These are phyloP conservation scores for Acer saccharum DNA, from an alignment of 345 rosid species.

Conservation along the genomic window DNA sequence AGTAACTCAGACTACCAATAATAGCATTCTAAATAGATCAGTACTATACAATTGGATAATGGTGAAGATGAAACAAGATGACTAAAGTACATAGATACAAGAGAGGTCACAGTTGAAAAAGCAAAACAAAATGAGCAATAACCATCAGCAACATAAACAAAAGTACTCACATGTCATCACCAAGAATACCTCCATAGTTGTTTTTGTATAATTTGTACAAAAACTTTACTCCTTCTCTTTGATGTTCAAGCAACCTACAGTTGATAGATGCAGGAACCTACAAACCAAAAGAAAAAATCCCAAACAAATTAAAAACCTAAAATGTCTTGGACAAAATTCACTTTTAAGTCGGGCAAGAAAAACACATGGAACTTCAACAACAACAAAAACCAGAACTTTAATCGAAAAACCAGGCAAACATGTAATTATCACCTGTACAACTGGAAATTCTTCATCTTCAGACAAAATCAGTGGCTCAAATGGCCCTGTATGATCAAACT, in stretches of 20 bases:
- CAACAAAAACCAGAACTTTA: neutral
- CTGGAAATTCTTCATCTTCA: conserved; percentile 54
- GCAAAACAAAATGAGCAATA: neutral
- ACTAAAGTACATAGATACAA: neutral
- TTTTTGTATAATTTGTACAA: conserved; percentile 63
- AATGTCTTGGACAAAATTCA: neutral
- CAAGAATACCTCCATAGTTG: conserved; percentile 93
- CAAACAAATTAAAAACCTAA: neutral
- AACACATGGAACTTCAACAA: too few relatives aligned
- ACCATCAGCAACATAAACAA: conserved; percentile 1
- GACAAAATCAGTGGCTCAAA: conserved; percentile 75
- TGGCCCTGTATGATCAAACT: conserved; percentile 74
- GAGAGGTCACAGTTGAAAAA: neutral
- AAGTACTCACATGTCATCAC: conserved; percentile 90
- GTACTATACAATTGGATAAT: neutral
- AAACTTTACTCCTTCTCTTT: conserved; percentile 79
- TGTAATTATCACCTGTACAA: conserved; percentile 61
- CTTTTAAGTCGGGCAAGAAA: neutral
- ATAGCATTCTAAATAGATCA: neutral
- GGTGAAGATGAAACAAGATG: neutral
- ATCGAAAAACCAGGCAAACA: conserved; percentile 3
- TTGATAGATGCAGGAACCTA: conserved; percentile 91
- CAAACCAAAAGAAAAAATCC: conserved; percentile 2
- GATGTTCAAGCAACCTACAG: conserved; percentile 90
- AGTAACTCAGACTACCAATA: neutral